Base-by-base conservation (phyloP, 2,329 filamentous ascomycete species). In the Colletotrichum sojae region DNA sequence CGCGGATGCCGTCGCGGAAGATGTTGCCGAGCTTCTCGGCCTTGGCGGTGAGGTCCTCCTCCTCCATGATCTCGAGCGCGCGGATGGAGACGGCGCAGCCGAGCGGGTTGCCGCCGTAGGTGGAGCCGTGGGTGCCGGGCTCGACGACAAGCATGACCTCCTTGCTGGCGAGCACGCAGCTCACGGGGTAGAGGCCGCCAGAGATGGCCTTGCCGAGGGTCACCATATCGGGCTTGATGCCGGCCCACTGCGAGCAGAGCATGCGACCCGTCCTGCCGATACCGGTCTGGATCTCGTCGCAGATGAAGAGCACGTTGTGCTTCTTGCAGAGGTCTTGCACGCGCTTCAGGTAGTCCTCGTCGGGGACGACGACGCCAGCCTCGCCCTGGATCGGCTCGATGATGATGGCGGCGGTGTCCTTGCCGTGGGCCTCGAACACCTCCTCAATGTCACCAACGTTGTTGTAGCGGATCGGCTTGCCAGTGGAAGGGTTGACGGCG, bases 121-220 rank as follows among this genome's bases (percentile, higher is more conserved):
- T 99, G 49, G 94, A 97, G 56, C 96, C 96, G 82, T 99, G 96
- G 27, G 96, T 98, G 69, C 96, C 96, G 27, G 96, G 94, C 86
- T 99, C 96, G 72, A 99, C 87, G 10, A 95, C 96, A 73, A 98
- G 88, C 95, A 99, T 98, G 72, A 98, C 87, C 66, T 98, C 95
- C 83, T 92, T 94, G 76, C 91, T 91, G 71, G 92, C 92, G 60
- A 99, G 87, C 56, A 99, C 95, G 76, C 92, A 94, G 71, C 94
- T 97, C 67, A 99, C 96, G n/a, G 96, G 96, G 83, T 99, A 99
- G 92, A 98, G 96, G 81, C 96, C 96, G 72, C 96, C 96, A 40
- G 94, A 97, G 79, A 99, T 97, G 74, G 96, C 96, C 85, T 99
- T 99, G 78, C 96, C 96, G 40, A 99, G 90, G 55, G 97, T 91